These are phyloP conservation scores for Coemansia javaensis DNA, from an alignment of 192 early-diverging fungal species.

Conservation along the genomic window DNA sequence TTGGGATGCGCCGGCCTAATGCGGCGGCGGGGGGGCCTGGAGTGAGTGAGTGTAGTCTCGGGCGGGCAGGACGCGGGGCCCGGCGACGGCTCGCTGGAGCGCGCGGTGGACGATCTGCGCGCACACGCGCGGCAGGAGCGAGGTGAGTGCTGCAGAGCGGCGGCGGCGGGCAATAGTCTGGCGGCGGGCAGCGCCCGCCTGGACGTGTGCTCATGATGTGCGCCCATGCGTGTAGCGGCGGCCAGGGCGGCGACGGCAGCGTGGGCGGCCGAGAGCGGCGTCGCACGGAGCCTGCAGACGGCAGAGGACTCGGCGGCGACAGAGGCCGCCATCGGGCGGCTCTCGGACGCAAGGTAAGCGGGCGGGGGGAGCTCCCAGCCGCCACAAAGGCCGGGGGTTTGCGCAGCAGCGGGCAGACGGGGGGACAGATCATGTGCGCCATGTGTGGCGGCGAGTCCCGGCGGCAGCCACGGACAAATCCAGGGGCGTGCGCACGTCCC, in stretches of 20 bases:
- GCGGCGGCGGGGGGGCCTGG: too few species aligned
- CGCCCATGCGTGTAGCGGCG: too few species aligned
- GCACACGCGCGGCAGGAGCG: conserved; percentile 2
- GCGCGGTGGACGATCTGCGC: neutral
- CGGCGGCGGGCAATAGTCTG: neutral
- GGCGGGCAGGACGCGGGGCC: neutral
- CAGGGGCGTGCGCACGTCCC: too few species aligned
- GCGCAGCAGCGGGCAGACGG: too few species aligned
- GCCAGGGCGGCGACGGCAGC: conserved; percentile 13
- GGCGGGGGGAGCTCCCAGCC: too few species aligned
- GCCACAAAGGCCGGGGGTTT: too few species aligned
- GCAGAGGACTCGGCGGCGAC: conserved; percentile 13
- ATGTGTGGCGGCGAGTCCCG: too few species aligned
- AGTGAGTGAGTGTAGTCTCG: neutral
- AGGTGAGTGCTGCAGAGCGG: neutral
- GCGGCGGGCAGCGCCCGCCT: too few species aligned
- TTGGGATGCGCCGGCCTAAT: too few species aligned
- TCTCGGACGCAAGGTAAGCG: conserved; percentile 34
- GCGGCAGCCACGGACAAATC: too few species aligned
- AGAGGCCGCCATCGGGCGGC: conserved; percentile 16
- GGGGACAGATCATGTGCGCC: too few species aligned
- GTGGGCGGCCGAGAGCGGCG: conserved; percentile 13
- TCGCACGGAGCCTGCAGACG: neutral
- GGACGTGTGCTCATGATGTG: too few species aligned
- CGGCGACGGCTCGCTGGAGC: neutral